phyloP scores from a whole-genome alignment of 208 protist species.

The Trypanosoma theileri region DNA sequence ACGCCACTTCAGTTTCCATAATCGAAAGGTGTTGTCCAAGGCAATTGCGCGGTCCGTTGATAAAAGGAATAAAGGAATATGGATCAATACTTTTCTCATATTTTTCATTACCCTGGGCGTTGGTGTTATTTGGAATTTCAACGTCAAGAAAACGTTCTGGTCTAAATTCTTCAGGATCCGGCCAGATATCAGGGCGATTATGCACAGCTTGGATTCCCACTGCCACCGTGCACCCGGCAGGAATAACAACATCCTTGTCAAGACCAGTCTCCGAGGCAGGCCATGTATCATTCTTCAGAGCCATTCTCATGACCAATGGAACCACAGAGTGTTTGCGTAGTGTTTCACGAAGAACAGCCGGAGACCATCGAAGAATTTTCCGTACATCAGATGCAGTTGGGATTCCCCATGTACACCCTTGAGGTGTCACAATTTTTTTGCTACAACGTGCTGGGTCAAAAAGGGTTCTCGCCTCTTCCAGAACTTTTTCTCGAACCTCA shows the following conservation, averaged over 20 bases:
- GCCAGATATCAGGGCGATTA: slow-evolving; percentile 78
- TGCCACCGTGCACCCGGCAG: slow-evolving; percentile 71
- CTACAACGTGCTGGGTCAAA: slow-evolving; percentile 75
- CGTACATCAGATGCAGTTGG: slow-evolving; percentile 60
- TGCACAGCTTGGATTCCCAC: slow-evolving; percentile 85
- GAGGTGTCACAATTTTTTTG: slow-evolving; percentile 49
- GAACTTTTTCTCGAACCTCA: slow-evolving; percentile 53
- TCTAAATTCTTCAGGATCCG: slow-evolving; percentile 71
- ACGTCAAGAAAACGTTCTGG: slow-evolving; percentile 82
- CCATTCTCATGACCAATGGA: slow-evolving; percentile 83
- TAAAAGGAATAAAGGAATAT: slow-evolving; percentile 91
- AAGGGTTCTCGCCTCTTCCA: slow-evolving; percentile 59
- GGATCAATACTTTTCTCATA: slow-evolving; percentile 78
- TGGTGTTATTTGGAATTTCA: slow-evolving; percentile 79
- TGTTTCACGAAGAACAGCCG: slow-evolving; percentile 84
- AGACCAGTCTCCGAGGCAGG: slow-evolving; percentile 74
- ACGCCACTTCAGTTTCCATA: slow-evolving; percentile 83
- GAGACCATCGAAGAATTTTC: slow-evolving; percentile 62
- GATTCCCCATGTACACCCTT: slow-evolving; percentile 62
- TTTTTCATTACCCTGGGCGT: slow-evolving; percentile 38
- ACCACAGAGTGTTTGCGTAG: slow-evolving; percentile 85
- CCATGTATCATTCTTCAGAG: slow-evolving; percentile 77
- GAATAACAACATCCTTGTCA: slow-evolving; percentile 64
- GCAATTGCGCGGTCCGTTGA: slow-evolving; percentile 92
- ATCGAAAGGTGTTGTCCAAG: slow-evolving; percentile 90